These are phyloP conservation scores for Allantophomopsis lycopodina DNA, from an alignment of 2,329 filamentous ascomycete species.

Conservation along the genomic window DNA sequence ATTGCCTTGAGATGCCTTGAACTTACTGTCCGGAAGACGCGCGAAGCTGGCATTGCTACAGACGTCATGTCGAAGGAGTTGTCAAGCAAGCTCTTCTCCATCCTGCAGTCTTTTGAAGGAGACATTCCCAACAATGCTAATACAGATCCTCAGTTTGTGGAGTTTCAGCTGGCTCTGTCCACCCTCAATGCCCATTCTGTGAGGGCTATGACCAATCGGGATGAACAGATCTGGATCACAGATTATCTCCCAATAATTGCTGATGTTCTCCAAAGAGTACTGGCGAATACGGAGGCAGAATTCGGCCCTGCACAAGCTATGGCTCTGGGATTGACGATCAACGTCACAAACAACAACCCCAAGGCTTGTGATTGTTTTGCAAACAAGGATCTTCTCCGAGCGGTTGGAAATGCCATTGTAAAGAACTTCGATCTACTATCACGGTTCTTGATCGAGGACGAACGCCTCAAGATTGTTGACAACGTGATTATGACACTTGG, in stretches of 20 bases:
- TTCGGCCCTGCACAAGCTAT: conserved; percentile 20
- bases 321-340: conserved; percentile 58
- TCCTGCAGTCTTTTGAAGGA: conserved; percentile 20
- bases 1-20: conserved; percentile 52
- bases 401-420: conserved; percentile 35
- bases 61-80: conserved; percentile 34
- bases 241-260: conserved; percentile 37
- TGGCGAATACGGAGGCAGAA: conserved; percentile 20
- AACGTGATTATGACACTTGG: conserved; percentile 67
- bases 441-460: conserved; percentile 30
- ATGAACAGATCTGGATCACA: conserved; percentile 29
- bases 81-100: conserved; percentile 31
- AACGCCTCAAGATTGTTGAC: conserved; percentile 44
- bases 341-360: conserved; percentile 71
- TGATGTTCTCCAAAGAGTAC: conserved; percentile 25
- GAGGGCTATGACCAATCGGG: conserved; percentile 28
- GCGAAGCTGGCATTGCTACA: conserved; percentile 29
- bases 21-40: conserved; percentile 35
- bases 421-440: conserved; percentile 33
- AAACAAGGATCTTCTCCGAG: conserved; percentile 36
- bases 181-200: conserved; percentile 41
- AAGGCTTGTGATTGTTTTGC: conserved; percentile 57
- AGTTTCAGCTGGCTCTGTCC: conserved; percentile 29
- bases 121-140: conserved; percentile 5
- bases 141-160: conserved; percentile 11